Evolutionary conservation across 2,329 filamentous ascomycete species (phyloP), one percentile per base, ranked within the genome.

Genomic region (Blastomyces parvus): DNA sequence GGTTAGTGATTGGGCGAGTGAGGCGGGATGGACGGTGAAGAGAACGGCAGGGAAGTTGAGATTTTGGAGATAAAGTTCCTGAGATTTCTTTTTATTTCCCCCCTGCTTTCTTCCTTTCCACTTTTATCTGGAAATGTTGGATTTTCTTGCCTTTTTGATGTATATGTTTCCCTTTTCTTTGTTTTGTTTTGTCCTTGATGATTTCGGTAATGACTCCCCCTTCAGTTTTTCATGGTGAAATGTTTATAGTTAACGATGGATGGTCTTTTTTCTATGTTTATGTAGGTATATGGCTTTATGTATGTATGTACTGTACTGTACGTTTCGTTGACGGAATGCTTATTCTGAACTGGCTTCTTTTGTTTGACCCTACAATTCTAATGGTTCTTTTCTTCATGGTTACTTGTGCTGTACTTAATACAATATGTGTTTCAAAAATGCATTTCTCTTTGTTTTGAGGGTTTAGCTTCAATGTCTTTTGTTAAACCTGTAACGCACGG

Each of bases 51-150:
- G 69, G 14, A 77, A 74, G 61, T 67, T 72, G 17, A 75, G 76
- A 71, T 78, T 77, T 64, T 78, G 76, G 75, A 72, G 71, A 64
- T 76, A 66, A 75, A 67, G 69, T 4, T 22, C 44, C 22, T 42
- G 17, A 42, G 40, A 42, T 42, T 3, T 9, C 8, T 36, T 30
- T 5, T 30, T 30, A 30, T 30, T 30, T 30, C 6, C 30, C 30
- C 30, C 30, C 42, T 44, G 13, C 40, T 42, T 19, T 44, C 17
- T 44, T 44, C 5, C 1, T 46, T 14, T 33, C 7, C 8, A n/a
- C 40, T 61, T 33, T 61, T n/a, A 13, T 30, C 25, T n/a, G 19
- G 40, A 40, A 38, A 14, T 13, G 33, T 25, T 59, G 11, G 22
- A 30, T 27, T 25, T 50, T 46, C 14, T 19, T 60, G 40, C 27